A percentile compares a stretch with the other conserved stretches of the same genome.
These are phyloP conservation scores for Puccinia triticina DNA, from an alignment of 1,284 basidiomycete species.

Conservation along the genomic window DNA sequence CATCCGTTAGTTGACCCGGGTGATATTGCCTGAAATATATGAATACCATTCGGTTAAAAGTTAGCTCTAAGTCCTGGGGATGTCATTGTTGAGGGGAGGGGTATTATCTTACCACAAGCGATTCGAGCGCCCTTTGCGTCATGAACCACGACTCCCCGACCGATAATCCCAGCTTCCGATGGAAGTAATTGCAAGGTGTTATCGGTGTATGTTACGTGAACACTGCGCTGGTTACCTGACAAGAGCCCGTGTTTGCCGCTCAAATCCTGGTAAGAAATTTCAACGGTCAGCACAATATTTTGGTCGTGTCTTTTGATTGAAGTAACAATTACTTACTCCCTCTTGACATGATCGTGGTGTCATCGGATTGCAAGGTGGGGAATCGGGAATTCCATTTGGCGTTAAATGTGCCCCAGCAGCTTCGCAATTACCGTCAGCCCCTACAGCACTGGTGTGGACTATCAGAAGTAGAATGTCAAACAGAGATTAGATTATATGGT, in stretches of 20 bases:
- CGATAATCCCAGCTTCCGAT: constrained; percentile 27
- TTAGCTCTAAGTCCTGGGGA: background rate
- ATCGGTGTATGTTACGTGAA: constrained; percentile 12
- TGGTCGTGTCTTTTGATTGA: background rate
- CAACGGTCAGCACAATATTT: background rate
- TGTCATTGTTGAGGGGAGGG: background rate
- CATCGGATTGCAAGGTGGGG: background rate
- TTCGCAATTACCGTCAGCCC: constrained; percentile 29
- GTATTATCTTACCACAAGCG: constrained; percentile 32
- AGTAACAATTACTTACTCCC: constrained; percentile 8
- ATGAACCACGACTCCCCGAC: constrained; percentile 30
- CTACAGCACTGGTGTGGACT: constrained; percentile 35
- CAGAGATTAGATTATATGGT: background rate
- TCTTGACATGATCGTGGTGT: constrained; percentile 34
- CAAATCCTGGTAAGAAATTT: constrained; percentile 22
- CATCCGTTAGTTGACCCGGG: background rate
- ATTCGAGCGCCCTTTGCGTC: constrained; percentile 26
- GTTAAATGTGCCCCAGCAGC: constrained; percentile 30
- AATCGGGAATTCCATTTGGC: constrained; percentile 18
- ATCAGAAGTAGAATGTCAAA: background rate
- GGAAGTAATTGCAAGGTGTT: constrained; percentile 3
- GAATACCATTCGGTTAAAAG: background rate
- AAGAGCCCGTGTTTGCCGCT: constrained; percentile 37
- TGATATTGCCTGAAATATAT: constrained; percentile 16
- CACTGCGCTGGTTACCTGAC: background rate